phyloP scores from a whole-genome alignment of 108 stramenopile genomes.

The Nannochloropsis gaditana region DNA sequence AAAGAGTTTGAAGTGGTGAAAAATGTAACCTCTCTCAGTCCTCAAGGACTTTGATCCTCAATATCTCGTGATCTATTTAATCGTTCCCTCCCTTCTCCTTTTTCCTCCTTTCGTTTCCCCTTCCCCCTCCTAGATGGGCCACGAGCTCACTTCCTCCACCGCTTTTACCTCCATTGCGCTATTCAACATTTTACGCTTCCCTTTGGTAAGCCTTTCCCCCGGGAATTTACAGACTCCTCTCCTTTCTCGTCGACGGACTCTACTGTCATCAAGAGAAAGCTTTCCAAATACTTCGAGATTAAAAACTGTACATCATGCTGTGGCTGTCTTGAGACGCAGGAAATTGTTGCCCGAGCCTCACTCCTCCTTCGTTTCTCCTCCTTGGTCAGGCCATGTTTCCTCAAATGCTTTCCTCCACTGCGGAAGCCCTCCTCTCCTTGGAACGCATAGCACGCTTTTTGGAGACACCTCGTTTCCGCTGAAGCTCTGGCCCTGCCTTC shows the following conservation, averaged over 20 bases:
- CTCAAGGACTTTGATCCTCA: not conserved
- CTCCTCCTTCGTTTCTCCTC: not conserved
- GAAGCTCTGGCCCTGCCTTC: too few relatives aligned
- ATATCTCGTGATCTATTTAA: not conserved
- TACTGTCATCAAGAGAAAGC: not conserved
- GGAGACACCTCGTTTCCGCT: too few relatives aligned
- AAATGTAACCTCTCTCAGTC: not conserved
- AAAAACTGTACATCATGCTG: too few relatives aligned
- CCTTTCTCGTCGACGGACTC: not conserved
- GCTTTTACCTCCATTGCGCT: conserved; percentile 77
- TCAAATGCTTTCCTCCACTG: conserved; percentile 70
- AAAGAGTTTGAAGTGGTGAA: not conserved
- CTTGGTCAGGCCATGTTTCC: conserved; percentile 60
- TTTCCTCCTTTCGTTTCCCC: not conserved
- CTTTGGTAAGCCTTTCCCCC: conserved; percentile 58
- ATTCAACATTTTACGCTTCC: conserved; percentile 88
- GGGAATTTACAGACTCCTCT: too few relatives aligned
- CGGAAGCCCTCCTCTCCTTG: conserved; percentile 75
- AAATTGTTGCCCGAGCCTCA: too few relatives aligned
- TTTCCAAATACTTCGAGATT: not conserved
- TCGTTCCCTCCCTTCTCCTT: not conserved
- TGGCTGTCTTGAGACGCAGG: too few relatives aligned
- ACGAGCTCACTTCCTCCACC: conserved; percentile 64
- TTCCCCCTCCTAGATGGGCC: conserved; percentile 48
- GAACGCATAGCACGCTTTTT: conserved; percentile 68